Base-by-base conservation (phyloP, 2,329 filamentous ascomycete genomes). In the Rhinocladiella mackenziei region DNA sequence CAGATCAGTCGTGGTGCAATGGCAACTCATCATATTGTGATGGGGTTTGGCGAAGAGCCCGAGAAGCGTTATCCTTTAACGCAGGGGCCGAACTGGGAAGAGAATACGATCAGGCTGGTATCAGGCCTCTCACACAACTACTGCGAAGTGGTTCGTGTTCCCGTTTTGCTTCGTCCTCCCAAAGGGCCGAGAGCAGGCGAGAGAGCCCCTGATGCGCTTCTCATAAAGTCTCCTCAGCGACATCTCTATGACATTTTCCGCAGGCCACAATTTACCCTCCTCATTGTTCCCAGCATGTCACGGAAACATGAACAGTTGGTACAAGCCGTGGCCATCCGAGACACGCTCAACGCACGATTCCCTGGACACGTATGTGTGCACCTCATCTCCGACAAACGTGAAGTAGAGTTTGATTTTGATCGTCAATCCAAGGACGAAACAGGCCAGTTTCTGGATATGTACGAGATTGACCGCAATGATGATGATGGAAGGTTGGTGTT, bases 101-200 rank as follows among this genome's bases (percentile, higher is more conserved):
- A 36, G 9, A 36, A 18, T 10, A 36, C 33, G 13, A 36, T 36
- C 6, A 20, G n/a, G 15, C n/a, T 36, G 7, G 33, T 36, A 9
- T 36, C 33, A 2, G 33, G 33, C 33, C 33, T 36, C 17, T 36
- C 33, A 19, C 33, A 36, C 14, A 36, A 36, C 19, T 36, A 36
- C 14, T 36, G 33, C 33, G 17, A 20, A 9, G 33, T 23, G 3
- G 33, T 36, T 6, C 19, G 3, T 9, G 15, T 36, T 14, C 33
- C 33, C 2, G n/a, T 8, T 18, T 2, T 4, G 7, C 19, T 36
- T 3, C 8, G 10, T n/a, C 15, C 33, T 1, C 10, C 14, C 9
- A 22, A 19, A 2, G 33, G 33, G 3, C 33, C 33, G 8, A 9
- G 5, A 10, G 17, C 33, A 3, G 33, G 33, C 8, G 33, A 19